Conservation (phyloP, 1,284 basidiomycete genomes). For the Veloporphyrellus conicus region DNA sequence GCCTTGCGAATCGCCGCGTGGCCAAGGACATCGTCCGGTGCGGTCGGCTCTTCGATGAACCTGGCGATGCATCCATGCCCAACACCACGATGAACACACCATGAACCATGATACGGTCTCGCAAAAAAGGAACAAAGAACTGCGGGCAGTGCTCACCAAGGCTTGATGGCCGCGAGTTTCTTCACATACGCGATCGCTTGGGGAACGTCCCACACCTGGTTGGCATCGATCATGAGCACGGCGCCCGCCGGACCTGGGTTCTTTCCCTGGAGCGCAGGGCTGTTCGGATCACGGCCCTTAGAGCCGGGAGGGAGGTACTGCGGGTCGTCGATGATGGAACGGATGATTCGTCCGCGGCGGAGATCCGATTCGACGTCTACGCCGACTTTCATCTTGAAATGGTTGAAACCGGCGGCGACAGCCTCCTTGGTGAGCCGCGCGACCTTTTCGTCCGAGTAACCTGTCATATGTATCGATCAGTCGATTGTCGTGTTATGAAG, state of each 20-base stretch:
- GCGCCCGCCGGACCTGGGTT: conserved; percentile 92
- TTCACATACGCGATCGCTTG: conserved; percentile 91
- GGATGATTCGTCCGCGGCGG: conserved; percentile 81
- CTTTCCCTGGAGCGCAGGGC: conserved; percentile 71
- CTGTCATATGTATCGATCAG: conserved; percentile 18
- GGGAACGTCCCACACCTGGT: conserved; percentile 95
- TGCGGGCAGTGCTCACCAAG: conserved; percentile 61
- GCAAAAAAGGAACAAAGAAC: not conserved
- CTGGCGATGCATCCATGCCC: no score
- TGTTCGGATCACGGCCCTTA: conserved; percentile 58
- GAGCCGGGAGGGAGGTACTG: conserved; percentile 58
- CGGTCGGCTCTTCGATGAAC: conserved; percentile 96
- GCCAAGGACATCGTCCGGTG: conserved; percentile 85
- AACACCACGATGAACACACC: not conserved
- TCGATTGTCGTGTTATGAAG: not conserved
- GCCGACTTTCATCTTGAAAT: conserved; percentile 98
- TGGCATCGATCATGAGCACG: conserved; percentile 95
- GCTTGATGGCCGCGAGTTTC: conserved; percentile 74
- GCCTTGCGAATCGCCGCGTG: conserved; percentile 79
- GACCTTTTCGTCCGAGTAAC: conserved; percentile 89
- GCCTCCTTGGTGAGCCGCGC: conserved; percentile 82
- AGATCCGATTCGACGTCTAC: conserved; percentile 78
- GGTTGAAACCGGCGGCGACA: conserved; percentile 83
- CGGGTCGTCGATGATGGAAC: conserved; percentile 92
- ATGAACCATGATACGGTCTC: not conserved